Base-by-base conservation (phyloP, 2,329 filamentous ascomycete genomes). In the Davidsoniella australis region DNA sequence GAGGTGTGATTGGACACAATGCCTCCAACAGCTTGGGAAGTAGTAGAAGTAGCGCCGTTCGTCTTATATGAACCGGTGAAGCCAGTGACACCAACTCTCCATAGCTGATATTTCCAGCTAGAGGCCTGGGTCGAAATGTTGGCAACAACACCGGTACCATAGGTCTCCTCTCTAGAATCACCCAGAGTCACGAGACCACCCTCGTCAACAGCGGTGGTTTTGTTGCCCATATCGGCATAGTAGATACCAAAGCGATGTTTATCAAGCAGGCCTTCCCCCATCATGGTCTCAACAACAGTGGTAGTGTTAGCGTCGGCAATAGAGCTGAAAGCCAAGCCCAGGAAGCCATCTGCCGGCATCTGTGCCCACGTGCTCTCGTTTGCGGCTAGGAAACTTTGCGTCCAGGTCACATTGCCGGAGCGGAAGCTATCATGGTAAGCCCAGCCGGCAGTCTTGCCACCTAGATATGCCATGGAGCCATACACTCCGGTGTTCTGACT, bases 241-340 rank as follows among this genome's bases (percentile, higher is more conserved):
- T 61, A 63, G 8, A 64, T 55, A 4, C 57, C 58, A 39, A 65
- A 62, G 1, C 58, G 55, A 8, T 61, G 58, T 38, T 57, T 33
- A 52, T 63, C 62, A n/a, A 64, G 54, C 20, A 56, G 24, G 48
- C 56, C 56, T 2, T 58, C 47, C 29, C 53, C 47, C 55, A 65
- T 56, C 36, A 65, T 51, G 5, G 59, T 58, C 53, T 64, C 62
- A 10, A 62, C 57, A 10, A 65, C 16, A 0, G 63, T 62, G 2
- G 54, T 54, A 1, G 62, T 57, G 36, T 55, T 55, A 12, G 56
- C 58, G 4, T 59, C 61, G 7, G 57, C 43, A 41, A 64, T 64
- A 18, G 57, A 58, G 14, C 54, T 52, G 26, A 65, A 65, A 2
- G 57, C 58, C 2, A 65, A 54, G 0, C 63, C 63, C 29, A 65